Evolutionary conservation across 352 stramenopile species (phyloP), one percentile per base, ranked within the genome.

Genomic region (Phytophthora agathidicida): DNA sequence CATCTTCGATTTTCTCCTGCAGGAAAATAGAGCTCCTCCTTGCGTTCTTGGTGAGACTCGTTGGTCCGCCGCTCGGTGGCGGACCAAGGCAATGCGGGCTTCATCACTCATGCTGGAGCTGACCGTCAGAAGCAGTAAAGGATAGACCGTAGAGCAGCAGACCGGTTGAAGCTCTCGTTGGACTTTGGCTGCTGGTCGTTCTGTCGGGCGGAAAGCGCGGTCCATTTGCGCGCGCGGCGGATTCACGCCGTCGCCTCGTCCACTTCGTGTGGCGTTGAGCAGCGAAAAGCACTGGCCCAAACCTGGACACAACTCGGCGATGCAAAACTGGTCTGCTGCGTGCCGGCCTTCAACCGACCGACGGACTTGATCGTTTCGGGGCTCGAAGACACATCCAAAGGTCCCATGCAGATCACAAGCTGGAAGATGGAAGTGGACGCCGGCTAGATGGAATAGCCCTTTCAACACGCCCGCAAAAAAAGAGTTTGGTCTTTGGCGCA

Each of bases 1-100:
- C 30, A 57, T 63, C 52, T 68, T 68, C 60, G 60, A 68, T 24
- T 50, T 63, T 68, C 41, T 64, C 50, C 23, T 39, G 7, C 23
- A 41, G n/a, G 53, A 55, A 58, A 47, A 52, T 65, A 65, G 47
- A 65, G 56, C 45, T 36, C 26, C n/a, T n/a, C n/a, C n/a, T n/a
- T n/a, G n/a, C n/a, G n/a, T n/a, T n/a, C n/a, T n/a, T n/a, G n/a
- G n/a, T n/a, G n/a, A n/a, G n/a, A n/a, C n/a, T n/a, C n/a, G n/a
- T n/a, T n/a, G 43, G 44, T 56, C 54, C 44, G 28, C 32, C 33
- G n/a, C n/a, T n/a, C 17, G 31, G 33, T 24, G 47, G 33, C 16
- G 47, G 47, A 56, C 23, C 47, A 52, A 41, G 16, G 7, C 23
- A 17, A 43, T 27, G 20, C 2, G 37, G 16, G 17, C 26, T 49